Percentiles rank a stretch among this genome's conserved stretches.
Conservation (phyloP, 768 basidiomycete species). For the Cystoderma amianthinum region DNA sequence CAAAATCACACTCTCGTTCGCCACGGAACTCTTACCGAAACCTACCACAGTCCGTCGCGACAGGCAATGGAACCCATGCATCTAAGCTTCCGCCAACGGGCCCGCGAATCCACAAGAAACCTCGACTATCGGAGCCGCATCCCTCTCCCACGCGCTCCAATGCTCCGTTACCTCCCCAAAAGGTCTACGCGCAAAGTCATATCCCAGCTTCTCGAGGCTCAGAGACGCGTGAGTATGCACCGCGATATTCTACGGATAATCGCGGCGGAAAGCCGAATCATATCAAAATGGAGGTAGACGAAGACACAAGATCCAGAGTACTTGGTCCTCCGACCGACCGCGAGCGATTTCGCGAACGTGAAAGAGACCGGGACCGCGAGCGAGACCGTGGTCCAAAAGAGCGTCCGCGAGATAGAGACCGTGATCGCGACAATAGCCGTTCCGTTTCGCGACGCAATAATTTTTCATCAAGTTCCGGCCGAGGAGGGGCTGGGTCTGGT, state of each 20-base stretch:
- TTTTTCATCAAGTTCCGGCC: constrained; percentile 26
- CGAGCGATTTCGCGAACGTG: constrained; percentile 24
- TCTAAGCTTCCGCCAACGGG: constrained; percentile 67
- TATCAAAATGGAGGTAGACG: constrained; percentile 52
- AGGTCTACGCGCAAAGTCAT: constrained; percentile 9
- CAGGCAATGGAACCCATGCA: constrained; percentile 21
- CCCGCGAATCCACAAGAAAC: constrained; percentile 77
- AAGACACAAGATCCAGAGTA: constrained; percentile 36
- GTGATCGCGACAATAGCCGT: constrained; percentile 15
- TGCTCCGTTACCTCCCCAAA: constrained; percentile 14
- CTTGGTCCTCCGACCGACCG: constrained; percentile 24
- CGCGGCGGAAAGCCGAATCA: constrained; percentile 14
- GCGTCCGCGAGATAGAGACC: constrained; percentile 14
- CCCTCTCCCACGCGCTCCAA: constrained; percentile 18
- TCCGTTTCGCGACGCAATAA: constrained; percentile 19
- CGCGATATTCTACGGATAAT: constrained; percentile 14
- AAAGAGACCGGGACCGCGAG: constrained; percentile 22
- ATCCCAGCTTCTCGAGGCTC: background rate
- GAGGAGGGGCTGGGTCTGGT: constrained; percentile 25
- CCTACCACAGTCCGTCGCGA: constrained; percentile 13
- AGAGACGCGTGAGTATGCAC: constrained; percentile 12
- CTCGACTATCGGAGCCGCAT: constrained; percentile 55
- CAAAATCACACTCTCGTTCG: constrained; percentile 36
- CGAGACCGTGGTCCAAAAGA: constrained; percentile 11
- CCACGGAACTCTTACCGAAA: constrained; percentile 40